Evolutionary conservation across 208 protist genomes (phyloP).

Genomic region (Phytomonas francai): DNA sequence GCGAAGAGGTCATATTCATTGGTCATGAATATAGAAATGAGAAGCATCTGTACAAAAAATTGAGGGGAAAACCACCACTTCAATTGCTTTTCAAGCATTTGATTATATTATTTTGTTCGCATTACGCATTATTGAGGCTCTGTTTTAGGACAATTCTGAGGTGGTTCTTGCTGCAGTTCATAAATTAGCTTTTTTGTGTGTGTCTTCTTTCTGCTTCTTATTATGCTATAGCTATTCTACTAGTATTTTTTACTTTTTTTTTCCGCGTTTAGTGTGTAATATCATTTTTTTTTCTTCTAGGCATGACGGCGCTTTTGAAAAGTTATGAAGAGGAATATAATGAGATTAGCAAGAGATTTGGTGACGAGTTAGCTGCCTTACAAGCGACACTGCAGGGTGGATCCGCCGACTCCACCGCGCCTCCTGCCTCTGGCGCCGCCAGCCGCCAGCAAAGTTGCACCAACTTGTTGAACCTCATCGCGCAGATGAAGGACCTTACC

Average conservation of each 20-base stretch:
- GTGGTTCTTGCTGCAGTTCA: too few species aligned
- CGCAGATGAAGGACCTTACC: conserved; percentile 43
- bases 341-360: conserved; percentile 32
- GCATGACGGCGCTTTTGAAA: conserved; percentile 54
- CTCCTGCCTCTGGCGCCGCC: conserved; percentile 38
- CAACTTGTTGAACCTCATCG: conserved; percentile 21
- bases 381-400: conserved; percentile 26
- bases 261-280: not conserved
- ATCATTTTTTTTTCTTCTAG: not conserved
- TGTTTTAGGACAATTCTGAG: too few species aligned
- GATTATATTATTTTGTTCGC: too few species aligned
- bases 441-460: conserved; percentile 41
- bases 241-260: conserved; percentile 14
- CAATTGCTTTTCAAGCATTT: too few species aligned
- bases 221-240: conserved; percentile 2
- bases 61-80: too few species aligned
- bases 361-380: conserved; percentile 33
- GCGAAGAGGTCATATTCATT: too few species aligned
- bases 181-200: too few species aligned
- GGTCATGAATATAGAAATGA: too few species aligned
- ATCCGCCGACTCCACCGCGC: conserved; percentile 27
- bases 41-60: too few species aligned
- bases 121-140: too few species aligned
- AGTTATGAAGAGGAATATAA: conserved; percentile 72
- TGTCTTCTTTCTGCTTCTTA: too few species aligned